phyloP scores from a whole-genome alignment of 257 asterid species.

The Petunia secreta region DNA sequence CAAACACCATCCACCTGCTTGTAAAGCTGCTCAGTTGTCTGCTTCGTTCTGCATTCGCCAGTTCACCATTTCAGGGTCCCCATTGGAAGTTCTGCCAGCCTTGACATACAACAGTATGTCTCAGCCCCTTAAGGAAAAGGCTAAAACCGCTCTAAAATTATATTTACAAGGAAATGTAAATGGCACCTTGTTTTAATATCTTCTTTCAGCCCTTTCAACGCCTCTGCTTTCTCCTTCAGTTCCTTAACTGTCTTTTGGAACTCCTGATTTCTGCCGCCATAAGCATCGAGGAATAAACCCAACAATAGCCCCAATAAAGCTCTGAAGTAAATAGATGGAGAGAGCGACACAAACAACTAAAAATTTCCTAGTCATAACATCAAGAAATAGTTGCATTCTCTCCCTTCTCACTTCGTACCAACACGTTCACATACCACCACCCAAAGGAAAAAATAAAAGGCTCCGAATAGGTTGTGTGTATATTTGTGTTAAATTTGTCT shows the following conservation, averaged over 20 bases:
- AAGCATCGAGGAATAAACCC: slow-evolving; percentile 25
- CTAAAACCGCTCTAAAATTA: slow-evolving; percentile 27
- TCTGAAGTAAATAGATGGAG: neutral
- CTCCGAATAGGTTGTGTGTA: neutral
- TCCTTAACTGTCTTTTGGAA: slow-evolving; percentile 72
- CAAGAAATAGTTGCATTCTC: slow-evolving; percentile 9
- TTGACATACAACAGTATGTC: slow-evolving; percentile 99
- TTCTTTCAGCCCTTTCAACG: slow-evolving; percentile 73
- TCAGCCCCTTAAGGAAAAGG: slow-evolving; percentile 66
- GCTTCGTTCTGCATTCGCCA: slow-evolving; percentile 99
- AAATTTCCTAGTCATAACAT: neutral
- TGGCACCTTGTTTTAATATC: slow-evolving; percentile 76
- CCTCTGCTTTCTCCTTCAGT: slow-evolving; percentile 77
- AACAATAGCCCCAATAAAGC: slow-evolving; percentile 15
- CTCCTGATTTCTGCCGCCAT: slow-evolving; percentile 63
- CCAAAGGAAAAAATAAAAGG: neutral
- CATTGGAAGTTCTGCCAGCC: slow-evolving; percentile 88
- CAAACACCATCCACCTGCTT: slow-evolving; percentile 92
- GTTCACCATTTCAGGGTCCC: slow-evolving; percentile 93
- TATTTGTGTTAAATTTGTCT: neutral
- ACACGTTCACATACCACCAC: neutral
- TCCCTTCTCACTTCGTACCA: slow-evolving; percentile 16
- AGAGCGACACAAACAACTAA: neutral
- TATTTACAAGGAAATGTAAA: slow-evolving; percentile 25
- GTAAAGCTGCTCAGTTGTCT: slow-evolving; percentile 91